Evolutionary conservation across 305 asterid genomes (phyloP), one percentile per base, ranked within the genome.

Genomic region (Rubia occidens): DNA sequence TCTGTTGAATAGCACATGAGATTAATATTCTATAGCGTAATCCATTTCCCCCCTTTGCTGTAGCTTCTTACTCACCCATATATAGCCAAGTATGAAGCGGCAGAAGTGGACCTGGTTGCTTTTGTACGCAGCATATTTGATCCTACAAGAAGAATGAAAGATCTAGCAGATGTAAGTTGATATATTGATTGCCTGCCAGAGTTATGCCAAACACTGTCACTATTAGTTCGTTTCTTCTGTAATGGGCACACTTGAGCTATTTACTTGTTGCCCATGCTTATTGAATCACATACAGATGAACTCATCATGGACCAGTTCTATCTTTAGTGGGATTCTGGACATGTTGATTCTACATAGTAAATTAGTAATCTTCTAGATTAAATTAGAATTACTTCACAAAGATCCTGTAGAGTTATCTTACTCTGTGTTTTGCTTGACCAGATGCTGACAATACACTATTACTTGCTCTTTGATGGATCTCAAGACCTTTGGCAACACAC

Each of bases 391-490:
- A 24, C 17, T 49, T 5, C 17, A 44, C 29, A 14, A 13, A 11
- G 39, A 8, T 29, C 9, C 9, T 44, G 6, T 17, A 67, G 21
- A 24, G 71, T 35, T 67, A 60, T 35, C 58, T 51, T 45, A 69
- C 72, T 65, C 68, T 49, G 35, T 68, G 32, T 77, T 68, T 77
- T 74, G 70, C 59, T 66, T 74, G 35, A 70, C 62, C 87, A 93
- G 98, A 93, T 93, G 98, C 84, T 90, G 83, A 78, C 96, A n/a
- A 90, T 93, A 80, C 98, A 93, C 80, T 93, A 93, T 80, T 93
- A 93, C 86, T 73, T 90, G 44, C 97, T 93, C 62, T 88, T 89
- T 68, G 94, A 93, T 29, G 98, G 98, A 70, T 72, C 95, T 5
- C 88, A 88, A 56, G 95, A 88, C 76, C 91, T 93, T 72, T 90